Evolutionary conservation across 441 rosid species (phyloP), one percentile per base, ranked within the genome.

Genomic region (Geranium incanum): DNA sequence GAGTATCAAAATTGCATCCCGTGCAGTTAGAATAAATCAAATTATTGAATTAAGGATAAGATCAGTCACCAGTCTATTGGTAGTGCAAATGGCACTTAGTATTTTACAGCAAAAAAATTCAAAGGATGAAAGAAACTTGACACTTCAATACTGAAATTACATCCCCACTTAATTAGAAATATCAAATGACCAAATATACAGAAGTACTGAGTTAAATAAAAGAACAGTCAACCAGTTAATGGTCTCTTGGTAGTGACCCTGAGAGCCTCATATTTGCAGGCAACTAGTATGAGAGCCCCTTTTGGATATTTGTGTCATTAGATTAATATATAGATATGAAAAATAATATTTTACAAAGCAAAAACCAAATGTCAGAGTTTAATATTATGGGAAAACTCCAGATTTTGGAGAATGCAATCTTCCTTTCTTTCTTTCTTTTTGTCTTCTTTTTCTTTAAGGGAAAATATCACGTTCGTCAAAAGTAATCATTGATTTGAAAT

Each of bases 1-100:
- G 62, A 55, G 13, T 63, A 63, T 63, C 33, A 13, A 63, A 63
- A 63, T 63, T 28, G 67, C 38, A 60, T 60, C 13, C 36, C 33
- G 15, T 57, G 63, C 9, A 16, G 21, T 23, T 63, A 63, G 36
- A 63, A 13, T 63, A 63, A 63, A 15, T 60, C 4, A 19, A 57
- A 57, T 0, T 16, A 18, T 16, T 16, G 9, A 50, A 11, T 13
- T 50, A 50, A 50, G n/a, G 57, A 50, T 12, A 50, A 50, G 57
- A n/a, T 12, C 57, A 50, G 16, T 13, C 57, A 50, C 5, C 57
- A 50, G 57, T n/a, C 5, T 50, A 15, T 50, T 45, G 55, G 55
- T 45, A 45, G 55, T 45, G 55, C 3, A 45, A n/a, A 45, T 6
- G 4, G n/a, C 9, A 45, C 55, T 9, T 6, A 11, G n/a, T 45